These are phyloP conservation scores for Gossypium schwendimanii DNA, from an alignment of 441 rosid species.

Conservation along the genomic window DNA sequence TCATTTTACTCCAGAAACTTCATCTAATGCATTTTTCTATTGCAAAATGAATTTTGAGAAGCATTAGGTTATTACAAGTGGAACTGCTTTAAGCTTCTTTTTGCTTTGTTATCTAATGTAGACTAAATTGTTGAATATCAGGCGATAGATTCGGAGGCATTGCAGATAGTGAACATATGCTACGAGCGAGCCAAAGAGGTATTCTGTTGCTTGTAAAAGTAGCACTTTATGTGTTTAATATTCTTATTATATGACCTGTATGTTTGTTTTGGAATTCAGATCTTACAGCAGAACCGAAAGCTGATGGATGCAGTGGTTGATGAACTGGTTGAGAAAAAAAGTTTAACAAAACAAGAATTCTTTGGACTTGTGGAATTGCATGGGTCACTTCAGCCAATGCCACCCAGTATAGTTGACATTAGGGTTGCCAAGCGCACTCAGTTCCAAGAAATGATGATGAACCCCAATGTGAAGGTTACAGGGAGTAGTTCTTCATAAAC, in stretches of 20 bases:
- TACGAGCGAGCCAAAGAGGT: slow-evolving; percentile 84
- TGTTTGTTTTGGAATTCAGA: slow-evolving; percentile 28
- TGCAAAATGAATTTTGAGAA: not conserved
- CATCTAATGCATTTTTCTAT: not conserved
- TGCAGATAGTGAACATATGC: slow-evolving; percentile 53
- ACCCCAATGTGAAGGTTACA: slow-evolving; percentile 25
- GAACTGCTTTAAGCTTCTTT: not conserved
- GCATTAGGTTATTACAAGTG: not conserved
- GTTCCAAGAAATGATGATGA: slow-evolving; percentile 45
- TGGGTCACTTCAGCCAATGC: slow-evolving; percentile 49
- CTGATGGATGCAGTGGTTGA: slow-evolving; percentile 67
- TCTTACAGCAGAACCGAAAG: slow-evolving; percentile 44
- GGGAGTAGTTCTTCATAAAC: slow-evolving; percentile 23
- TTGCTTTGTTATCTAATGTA: not conserved
- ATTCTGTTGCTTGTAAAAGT: not conserved
- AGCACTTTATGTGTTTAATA: not conserved
- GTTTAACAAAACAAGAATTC: slow-evolving; percentile 75
- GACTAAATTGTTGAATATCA: slow-evolving; percentile 23
- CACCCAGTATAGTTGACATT: slow-evolving; percentile 60
- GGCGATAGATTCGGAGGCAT: slow-evolving; percentile 76
- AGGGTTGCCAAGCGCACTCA: slow-evolving; percentile 53
- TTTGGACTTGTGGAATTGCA: slow-evolving; percentile 58
- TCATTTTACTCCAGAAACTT: not conserved
- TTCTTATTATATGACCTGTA: not conserved
- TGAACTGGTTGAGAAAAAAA: slow-evolving; percentile 62